Percentiles rank a stretch among this genome's conserved stretches.
Conservation (phyloP, 2,329 filamentous ascomycete genomes). For the Sphaerulina vaccinii region DNA sequence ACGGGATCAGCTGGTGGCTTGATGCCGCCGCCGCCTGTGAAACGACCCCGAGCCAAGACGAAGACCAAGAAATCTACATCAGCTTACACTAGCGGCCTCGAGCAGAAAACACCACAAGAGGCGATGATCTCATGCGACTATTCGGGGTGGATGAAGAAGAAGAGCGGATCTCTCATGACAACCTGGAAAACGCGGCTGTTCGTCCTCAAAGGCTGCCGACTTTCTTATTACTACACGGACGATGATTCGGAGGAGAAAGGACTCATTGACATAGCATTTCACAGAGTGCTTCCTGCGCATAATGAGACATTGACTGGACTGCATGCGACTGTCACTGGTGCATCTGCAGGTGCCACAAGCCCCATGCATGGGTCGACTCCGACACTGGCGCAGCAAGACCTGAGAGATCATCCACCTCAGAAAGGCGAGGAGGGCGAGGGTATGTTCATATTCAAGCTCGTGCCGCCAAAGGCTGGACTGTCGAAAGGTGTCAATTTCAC, state of each 20-base stretch:
- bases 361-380: conserved; percentile 43
- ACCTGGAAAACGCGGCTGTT: conserved; percentile 98
- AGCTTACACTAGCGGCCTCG: conserved; percentile 82
- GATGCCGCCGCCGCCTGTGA: conserved; percentile 32
- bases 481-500: conserved; percentile 95
- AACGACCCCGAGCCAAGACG: conserved; percentile 28
- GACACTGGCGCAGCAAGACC: conserved; percentile 40
- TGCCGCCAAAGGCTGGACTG: conserved; percentile 82
- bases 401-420: conserved; percentile 39
- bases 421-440: conserved; percentile 50
- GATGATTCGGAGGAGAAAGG: conserved; percentile 90
- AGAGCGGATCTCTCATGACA: conserved; percentile 91
- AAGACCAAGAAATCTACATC: conserved; percentile 86
- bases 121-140: conserved; percentile 87
- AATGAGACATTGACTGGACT: conserved; percentile 86
- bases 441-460: conserved; percentile 97
- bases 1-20: conserved; percentile 44
- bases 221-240: conserved; percentile 96
- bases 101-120: conserved; percentile 76
- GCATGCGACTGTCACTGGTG: conserved; percentile 87
- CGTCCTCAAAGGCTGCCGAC: conserved; percentile 81
- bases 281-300: conserved; percentile 91
- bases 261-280: conserved; percentile 94
- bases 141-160: conserved; percentile 99
- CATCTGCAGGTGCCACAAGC: conserved; percentile 63